Evolutionary conservation across 2,329 filamentous ascomycete species (phyloP).

Genomic region (Colletotrichum costaricense): DNA sequence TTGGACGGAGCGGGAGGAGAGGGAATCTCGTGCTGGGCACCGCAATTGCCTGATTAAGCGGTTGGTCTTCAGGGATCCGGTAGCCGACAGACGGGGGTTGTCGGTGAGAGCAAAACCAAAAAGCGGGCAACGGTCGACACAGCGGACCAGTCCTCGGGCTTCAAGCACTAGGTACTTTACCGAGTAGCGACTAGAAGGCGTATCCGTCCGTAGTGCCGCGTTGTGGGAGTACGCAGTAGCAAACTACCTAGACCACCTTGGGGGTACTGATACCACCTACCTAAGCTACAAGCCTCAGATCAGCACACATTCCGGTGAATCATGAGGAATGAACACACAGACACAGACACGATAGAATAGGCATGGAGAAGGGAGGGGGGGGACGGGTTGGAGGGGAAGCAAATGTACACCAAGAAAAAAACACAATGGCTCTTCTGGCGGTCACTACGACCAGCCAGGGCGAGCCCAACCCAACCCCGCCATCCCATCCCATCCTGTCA

Average conservation of each 20-base stretch:
- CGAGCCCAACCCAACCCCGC: constrained; percentile 17
- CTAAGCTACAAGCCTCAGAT: constrained; percentile 31
- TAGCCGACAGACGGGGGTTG: constrained; percentile 12
- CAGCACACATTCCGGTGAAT: constrained; percentile 28
- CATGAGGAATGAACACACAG: constrained; percentile 28
- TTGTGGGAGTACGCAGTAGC: background rate
- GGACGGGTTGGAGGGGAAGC: background rate
- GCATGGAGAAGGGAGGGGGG: background rate
- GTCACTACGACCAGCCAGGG: constrained; percentile 4
- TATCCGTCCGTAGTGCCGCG: background rate
- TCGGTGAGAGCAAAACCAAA: constrained; percentile 25
- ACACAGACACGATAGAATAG: constrained; percentile 12
- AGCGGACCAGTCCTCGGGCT: background rate
- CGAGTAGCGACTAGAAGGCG: background rate
- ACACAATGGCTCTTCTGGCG: background rate
- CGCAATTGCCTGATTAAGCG: constrained; percentile 5
- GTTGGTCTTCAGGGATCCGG: background rate
- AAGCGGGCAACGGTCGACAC: background rate
- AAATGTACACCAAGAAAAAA: background rate
- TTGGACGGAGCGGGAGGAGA: background rate
- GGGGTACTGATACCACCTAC: background rate
- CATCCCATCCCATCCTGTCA: background rate
- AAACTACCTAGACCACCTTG: too few relatives aligned
- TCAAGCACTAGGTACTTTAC: too few relatives aligned
- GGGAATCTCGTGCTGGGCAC: background rate